phyloP scores from a whole-genome alignment of 116 monocot species.

The Cymodocea nodosa region DNA sequence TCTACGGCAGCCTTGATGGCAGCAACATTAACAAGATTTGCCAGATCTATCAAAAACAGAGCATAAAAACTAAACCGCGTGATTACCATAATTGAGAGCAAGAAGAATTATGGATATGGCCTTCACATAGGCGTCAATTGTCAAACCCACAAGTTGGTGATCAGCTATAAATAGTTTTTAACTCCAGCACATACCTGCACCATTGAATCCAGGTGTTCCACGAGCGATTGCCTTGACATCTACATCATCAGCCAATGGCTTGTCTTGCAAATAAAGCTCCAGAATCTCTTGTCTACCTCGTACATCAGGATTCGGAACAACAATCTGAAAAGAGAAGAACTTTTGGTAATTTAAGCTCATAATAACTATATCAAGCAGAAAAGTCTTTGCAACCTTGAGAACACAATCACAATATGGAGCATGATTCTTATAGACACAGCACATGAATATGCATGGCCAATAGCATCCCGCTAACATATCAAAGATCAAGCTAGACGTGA shows the following conservation, averaged over 20 bases:
- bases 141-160: neutral
- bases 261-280: conserved; percentile 90
- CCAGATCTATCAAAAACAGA: conserved; percentile 52
- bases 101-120: neutral
- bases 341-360: too few relatives aligned
- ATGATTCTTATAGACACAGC: too few relatives aligned
- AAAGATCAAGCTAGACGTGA: too few relatives aligned
- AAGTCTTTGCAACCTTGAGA: too few relatives aligned
- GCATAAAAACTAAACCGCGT: neutral
- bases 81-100: neutral
- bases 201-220: conserved; percentile 96
- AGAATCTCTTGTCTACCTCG: conserved; percentile 88
- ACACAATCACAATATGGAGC: too few relatives aligned
- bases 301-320: conserved; percentile 91
- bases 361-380: too few relatives aligned
- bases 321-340: conserved; percentile 40
- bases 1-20: conserved; percentile 98
- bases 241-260: conserved; percentile 75
- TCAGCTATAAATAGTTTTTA: neutral
- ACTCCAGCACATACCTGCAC: conserved; percentile 52
- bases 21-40: conserved; percentile 93
- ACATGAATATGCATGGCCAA: too few relatives aligned
- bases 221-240: conserved; percentile 84
- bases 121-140: neutral
- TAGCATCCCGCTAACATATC: too few relatives aligned